Base-by-base conservation (phyloP, 371 early-diverging fungal species). In the Lichtheimia ramosa region DNA sequence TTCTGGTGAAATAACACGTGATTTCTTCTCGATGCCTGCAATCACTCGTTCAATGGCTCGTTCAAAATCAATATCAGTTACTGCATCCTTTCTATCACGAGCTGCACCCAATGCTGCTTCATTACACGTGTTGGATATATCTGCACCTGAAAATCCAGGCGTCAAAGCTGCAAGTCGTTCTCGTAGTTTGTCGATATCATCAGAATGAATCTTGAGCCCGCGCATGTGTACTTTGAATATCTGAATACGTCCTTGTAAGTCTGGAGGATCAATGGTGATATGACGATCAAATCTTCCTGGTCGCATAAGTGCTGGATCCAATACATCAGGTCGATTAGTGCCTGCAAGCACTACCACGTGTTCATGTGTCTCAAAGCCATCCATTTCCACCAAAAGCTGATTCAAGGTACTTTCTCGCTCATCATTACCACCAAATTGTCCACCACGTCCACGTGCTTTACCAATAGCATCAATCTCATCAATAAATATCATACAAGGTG, bases 381-480 rank as follows among this genome's bases (percentile, higher is more conserved):
- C 99, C 97, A 99, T 98, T 83, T 99, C 99, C n/a, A 98, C 99
- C 62, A 99, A 75, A 18, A 99, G 75, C 80, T 98, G 98, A 75
- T 98, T 98, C 21, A 99, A 79, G 0, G 99, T 99, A 58, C 88
- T 90, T 74, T 98, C 99, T 40, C 99, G 91, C 75, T 99, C 99
- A 68, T 99, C 99, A 68, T 99, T 97, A 49, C 96, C 96, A 28
- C 94, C 95, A 65, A 91, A 85, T 65, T 92, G 89, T 12, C 95
- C 94, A 28, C 89, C 89, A 65, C 90, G 89, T 15, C 95, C 96
- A 67, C 99, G 93, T 16, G 98, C 94, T 77, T 97, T 98, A 54
- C 99, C 99, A 63, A 99, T 98, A 3, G 99, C 99, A 80, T 99
- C 99, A 65, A 99, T 99, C 77, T 99, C 99, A 67, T 99, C 99